phyloP scores from a whole-genome alignment of 768 basidiomycete species.

The Sistotremastrum suecicum region DNA sequence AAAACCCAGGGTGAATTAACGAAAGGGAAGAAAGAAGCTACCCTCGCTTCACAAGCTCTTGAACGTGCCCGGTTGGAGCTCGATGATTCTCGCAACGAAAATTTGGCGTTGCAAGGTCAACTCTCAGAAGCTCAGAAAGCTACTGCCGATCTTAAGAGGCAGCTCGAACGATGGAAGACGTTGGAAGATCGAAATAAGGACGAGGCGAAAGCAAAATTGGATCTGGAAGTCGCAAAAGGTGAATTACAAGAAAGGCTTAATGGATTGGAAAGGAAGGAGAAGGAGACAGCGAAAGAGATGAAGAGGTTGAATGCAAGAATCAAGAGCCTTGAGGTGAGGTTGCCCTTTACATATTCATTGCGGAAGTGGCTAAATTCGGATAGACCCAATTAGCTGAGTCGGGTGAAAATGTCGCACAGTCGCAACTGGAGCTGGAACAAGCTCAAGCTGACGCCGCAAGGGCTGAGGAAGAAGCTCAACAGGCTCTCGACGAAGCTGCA shows the following conservation, averaged over 20 bases:
- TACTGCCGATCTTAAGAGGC: slow-evolving; percentile 40
- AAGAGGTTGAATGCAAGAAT: slow-evolving; percentile 15
- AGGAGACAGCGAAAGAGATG: slow-evolving; percentile 15
- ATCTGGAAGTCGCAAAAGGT: slow-evolving; percentile 40
- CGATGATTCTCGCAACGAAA: slow-evolving; percentile 38
- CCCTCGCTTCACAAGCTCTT: slow-evolving; percentile 30
- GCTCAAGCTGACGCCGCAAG: slow-evolving; percentile 12
- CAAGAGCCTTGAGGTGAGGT: slow-evolving; percentile 6
- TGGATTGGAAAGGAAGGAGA: slow-evolving; percentile 15
- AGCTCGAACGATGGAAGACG: slow-evolving; percentile 55
- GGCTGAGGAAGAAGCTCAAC: slow-evolving; percentile 28
- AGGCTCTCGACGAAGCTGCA: slow-evolving; percentile 28
- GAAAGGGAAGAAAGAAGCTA: slow-evolving; percentile 15
- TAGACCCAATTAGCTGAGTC: slow-evolving; percentile 3
- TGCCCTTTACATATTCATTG: no score
- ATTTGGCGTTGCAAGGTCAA: slow-evolving; percentile 38
- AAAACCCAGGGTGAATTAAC: slow-evolving; percentile 34
- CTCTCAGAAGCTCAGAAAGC: slow-evolving; percentile 46
- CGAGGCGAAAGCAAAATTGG: slow-evolving; percentile 36
- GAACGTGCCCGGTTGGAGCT: slow-evolving; percentile 44
- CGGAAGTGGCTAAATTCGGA: slow-evolving; percentile 8
- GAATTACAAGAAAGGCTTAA: slow-evolving; percentile 26
- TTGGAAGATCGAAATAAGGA: slow-evolving; percentile 49
- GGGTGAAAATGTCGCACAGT: no score
- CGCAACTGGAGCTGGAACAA: not conserved